Evolutionary conservation across 1,284 basidiomycete genomes (phyloP).

Genomic region (Cutaneotrichosporon mucoides): DNA sequence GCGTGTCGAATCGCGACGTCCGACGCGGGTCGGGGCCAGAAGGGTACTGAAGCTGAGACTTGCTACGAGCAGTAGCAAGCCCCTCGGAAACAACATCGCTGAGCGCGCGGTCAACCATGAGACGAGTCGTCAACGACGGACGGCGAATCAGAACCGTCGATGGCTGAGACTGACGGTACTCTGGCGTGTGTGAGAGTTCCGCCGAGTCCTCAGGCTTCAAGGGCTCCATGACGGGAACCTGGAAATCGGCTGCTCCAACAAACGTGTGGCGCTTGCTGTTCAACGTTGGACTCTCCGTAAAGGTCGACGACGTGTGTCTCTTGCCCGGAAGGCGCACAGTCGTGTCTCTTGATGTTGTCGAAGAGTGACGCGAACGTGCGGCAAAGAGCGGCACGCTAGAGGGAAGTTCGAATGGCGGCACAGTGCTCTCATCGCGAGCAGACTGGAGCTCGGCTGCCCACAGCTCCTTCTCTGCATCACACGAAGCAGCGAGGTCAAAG

Average conservation of each 20-base stretch:
- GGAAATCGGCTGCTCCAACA: not conserved
- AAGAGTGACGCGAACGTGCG: constrained; percentile 6
- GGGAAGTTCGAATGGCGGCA: constrained; percentile 47
- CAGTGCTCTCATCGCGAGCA: constrained; percentile 37
- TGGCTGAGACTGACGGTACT: constrained; percentile 22
- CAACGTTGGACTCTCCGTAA: not conserved
- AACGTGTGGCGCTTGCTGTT: not conserved
- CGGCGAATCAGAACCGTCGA: constrained; percentile 61
- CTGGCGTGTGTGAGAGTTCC: constrained; percentile 6
- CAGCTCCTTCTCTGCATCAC: constrained; percentile 69
- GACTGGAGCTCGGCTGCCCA: constrained; percentile 68
- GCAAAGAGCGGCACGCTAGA: constrained; percentile 32
- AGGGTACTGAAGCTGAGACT: constrained; percentile 33
- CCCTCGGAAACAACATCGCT: constrained; percentile 49
- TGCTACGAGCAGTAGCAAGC: constrained; percentile 43
- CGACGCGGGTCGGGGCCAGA: constrained; percentile 25
- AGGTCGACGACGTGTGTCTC: not conserved
- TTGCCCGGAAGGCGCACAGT: not conserved
- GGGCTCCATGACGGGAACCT: not conserved
- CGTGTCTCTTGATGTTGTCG: not conserved
- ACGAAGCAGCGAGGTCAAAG: constrained; percentile 78
- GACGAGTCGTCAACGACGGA: constrained; percentile 63
- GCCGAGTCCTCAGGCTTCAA: not conserved
- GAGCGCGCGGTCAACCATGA: constrained; percentile 49
- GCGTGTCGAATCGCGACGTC: constrained; percentile 26